A percentile compares a stretch with the other conserved stretches of the same genome.
Evolutionary conservation across 2,329 filamentous ascomycete species (phyloP).

Genomic region (Diaporthe ampelina): DNA sequence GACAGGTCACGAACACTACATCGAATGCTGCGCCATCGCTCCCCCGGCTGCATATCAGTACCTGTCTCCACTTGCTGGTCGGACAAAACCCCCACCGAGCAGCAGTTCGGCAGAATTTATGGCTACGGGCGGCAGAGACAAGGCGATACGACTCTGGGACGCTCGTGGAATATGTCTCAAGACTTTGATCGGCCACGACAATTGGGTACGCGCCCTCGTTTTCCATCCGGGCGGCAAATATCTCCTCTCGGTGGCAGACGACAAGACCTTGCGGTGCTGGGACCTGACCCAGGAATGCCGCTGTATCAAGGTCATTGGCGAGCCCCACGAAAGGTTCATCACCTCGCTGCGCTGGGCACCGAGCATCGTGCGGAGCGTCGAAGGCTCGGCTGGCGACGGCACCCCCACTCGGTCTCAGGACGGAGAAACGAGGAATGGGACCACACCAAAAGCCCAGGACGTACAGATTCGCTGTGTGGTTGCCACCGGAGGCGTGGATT

Average conservation of each 20-base stretch:
- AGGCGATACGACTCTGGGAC: conserved; percentile 92
- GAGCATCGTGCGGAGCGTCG: conserved; percentile 68
- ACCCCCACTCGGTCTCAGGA: conserved; percentile 38
- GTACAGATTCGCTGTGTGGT: conserved; percentile 87
- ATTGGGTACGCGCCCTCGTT: conserved; percentile 88
- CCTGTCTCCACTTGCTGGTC: conserved; percentile 80
- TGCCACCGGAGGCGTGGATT: conserved; percentile 88
- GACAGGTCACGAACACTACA: conserved; percentile 86
- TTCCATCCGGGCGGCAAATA: conserved; percentile 96
- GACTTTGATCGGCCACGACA: conserved; percentile 89
- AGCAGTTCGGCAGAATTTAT: conserved; percentile 87
- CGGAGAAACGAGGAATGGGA: conserved; percentile 55
- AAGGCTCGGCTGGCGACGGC: conserved; percentile 56
- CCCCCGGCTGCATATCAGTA: conserved; percentile 84
- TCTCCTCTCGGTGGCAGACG: conserved; percentile 86
- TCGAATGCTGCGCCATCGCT: conserved; percentile 90
- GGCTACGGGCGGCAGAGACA: conserved; percentile 90
- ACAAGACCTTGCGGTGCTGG: conserved; percentile 95
- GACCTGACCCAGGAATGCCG: conserved; percentile 91
- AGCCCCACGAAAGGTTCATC: conserved; percentile 87
- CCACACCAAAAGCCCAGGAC: conserved; percentile 64
- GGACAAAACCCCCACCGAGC: conserved; percentile 84
- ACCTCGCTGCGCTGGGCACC: conserved; percentile 92
- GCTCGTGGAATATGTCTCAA: conserved; percentile 86
- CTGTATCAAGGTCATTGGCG: conserved; percentile 84